Conservation (phyloP, 768 basidiomycete species). For the Fomitopsis pulvina region DNA sequence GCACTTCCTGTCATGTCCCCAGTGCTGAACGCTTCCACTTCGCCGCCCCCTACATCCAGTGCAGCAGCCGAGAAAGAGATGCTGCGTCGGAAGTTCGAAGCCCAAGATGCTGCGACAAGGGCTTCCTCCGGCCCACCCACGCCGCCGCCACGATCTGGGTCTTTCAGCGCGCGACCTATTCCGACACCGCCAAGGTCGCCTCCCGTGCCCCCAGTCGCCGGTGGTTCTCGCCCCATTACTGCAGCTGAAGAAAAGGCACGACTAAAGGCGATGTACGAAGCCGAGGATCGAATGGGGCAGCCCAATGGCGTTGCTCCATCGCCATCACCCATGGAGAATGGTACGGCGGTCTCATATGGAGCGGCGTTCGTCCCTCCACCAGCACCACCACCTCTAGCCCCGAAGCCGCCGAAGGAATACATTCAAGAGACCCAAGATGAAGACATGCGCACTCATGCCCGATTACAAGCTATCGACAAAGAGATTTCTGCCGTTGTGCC, state of each 20-base stretch:
- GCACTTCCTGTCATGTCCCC: not conserved
- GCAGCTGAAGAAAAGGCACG: slow-evolving; percentile 79
- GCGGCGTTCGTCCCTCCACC: slow-evolving; percentile 17
- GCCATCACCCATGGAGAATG: slow-evolving; percentile 12
- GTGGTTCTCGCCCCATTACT: slow-evolving; percentile 36
- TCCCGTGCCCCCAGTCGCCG: slow-evolving; percentile 20
- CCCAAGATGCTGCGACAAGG: slow-evolving; percentile 22
- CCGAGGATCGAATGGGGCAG: slow-evolving; percentile 34
- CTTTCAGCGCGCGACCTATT: slow-evolving; percentile 17
- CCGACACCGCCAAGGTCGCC: slow-evolving; percentile 26
- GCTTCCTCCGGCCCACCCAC: slow-evolving; percentile 15
- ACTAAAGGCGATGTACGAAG: slow-evolving; percentile 56
- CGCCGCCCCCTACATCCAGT: slow-evolving; percentile 5
- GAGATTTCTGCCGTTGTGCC: not conserved
- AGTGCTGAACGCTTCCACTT: not conserved
- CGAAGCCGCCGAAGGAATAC: slow-evolving; percentile 72
- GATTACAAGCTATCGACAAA: slow-evolving; percentile 20
- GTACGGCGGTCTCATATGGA: not conserved
- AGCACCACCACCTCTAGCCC: slow-evolving; percentile 65
- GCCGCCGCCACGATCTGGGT: slow-evolving; percentile 17
- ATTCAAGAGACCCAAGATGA: slow-evolving; percentile 78
- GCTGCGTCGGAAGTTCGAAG: slow-evolving; percentile 24
- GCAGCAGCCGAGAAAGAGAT: slow-evolving; percentile 23
- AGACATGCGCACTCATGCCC: slow-evolving; percentile 48
- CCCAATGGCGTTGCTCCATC: slow-evolving; percentile 1